Percentiles rank a stretch among this genome's conserved stretches.
Evolutionary conservation across 1,284 basidiomycete genomes (phyloP).

Genomic region (Pseudozyma hubeiensis): DNA sequence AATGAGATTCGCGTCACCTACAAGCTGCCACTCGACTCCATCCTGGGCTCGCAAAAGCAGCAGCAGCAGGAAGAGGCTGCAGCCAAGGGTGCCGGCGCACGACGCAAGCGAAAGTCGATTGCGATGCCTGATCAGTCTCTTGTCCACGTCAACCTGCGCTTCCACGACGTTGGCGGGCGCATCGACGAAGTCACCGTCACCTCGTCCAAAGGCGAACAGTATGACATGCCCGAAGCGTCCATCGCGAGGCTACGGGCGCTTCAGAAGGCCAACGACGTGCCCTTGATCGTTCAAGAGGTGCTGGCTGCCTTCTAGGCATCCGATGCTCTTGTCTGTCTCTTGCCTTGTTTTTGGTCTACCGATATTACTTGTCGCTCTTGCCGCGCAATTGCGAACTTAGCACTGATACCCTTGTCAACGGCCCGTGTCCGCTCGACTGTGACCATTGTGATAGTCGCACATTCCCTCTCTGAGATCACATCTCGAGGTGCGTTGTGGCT

Average conservation of each 20-base stretch:
- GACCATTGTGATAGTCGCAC: too few species aligned
- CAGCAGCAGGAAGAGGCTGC: constrained; percentile 10
- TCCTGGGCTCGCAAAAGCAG: constrained; percentile 18
- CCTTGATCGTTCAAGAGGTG: constrained; percentile 50
- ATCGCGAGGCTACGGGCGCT: constrained; percentile 38
- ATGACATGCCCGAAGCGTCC: constrained; percentile 48
- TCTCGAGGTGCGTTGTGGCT: constrained; percentile 2
- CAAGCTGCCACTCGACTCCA: constrained; percentile 37
- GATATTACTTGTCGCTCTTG: too few species aligned
- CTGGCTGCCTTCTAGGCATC: constrained; percentile 38
- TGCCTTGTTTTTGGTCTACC: not conserved
- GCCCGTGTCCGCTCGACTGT: not conserved
- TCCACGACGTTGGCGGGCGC: constrained; percentile 50
- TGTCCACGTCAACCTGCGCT: constrained; percentile 40
- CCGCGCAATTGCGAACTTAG: too few species aligned
- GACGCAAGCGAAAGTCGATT: constrained; percentile 48
- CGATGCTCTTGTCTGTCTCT: not conserved
- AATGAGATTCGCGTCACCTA: constrained; percentile 49
- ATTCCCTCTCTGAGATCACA: constrained; percentile 10
- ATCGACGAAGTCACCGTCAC: constrained; percentile 46
- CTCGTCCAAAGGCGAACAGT: constrained; percentile 43
- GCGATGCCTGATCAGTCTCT: constrained; percentile 37
- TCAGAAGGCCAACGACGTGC: constrained; percentile 53
- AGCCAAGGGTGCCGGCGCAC: constrained; percentile 10
- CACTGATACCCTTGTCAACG: constrained; percentile 6